These are phyloP conservation scores for Penicillium longicatenatum DNA, from an alignment of 495 filamentous ascomycete genomes.

Conservation along the genomic window DNA sequence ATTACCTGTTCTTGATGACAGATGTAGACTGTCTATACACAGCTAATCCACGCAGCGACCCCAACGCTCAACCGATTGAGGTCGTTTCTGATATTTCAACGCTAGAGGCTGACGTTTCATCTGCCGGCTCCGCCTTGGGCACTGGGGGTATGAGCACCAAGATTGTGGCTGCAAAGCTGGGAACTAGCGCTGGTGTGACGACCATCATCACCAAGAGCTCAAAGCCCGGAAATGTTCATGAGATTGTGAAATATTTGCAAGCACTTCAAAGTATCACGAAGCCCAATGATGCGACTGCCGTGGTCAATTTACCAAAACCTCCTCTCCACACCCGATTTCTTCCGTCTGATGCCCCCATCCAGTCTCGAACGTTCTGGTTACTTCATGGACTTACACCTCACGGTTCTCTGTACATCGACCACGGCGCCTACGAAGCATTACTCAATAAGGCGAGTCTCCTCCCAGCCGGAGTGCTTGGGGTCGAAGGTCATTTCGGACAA, in stretches of 20 bases:
- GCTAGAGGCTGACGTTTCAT: slow-evolving; percentile 89
- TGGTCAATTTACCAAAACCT: slow-evolving; percentile 27
- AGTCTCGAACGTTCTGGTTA: slow-evolving; percentile 95
- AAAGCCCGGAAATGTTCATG: slow-evolving; percentile 86
- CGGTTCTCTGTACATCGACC: slow-evolving; percentile 89
- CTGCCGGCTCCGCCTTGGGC: slow-evolving; percentile 82
- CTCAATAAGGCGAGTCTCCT: slow-evolving; percentile 82
- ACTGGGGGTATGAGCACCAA: slow-evolving; percentile 99
- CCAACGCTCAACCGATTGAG: slow-evolving; percentile 86
- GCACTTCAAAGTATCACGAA: slow-evolving; percentile 36
- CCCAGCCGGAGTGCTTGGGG: slow-evolving; percentile 85
- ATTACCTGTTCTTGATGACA: slow-evolving; percentile 98
- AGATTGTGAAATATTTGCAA: slow-evolving; percentile 84
- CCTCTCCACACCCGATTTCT: slow-evolving; percentile 94
- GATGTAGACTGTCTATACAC: slow-evolving; percentile 98
- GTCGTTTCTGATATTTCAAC: slow-evolving; percentile 86
- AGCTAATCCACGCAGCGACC: slow-evolving; percentile 83
- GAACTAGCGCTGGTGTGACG: slow-evolving; percentile 92
- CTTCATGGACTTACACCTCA: slow-evolving; percentile 91
- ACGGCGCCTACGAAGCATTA: slow-evolving; percentile 80
- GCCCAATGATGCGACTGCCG: slow-evolving; percentile 15
- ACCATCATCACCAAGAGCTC: slow-evolving; percentile 92
- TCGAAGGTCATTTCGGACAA: slow-evolving; percentile 83
- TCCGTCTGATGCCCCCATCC: slow-evolving; percentile 80
- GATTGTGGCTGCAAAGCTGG: slow-evolving; percentile 90